Conservation (phyloP, 2,329 filamentous ascomycete species). For the Xylaria sp. region DNA sequence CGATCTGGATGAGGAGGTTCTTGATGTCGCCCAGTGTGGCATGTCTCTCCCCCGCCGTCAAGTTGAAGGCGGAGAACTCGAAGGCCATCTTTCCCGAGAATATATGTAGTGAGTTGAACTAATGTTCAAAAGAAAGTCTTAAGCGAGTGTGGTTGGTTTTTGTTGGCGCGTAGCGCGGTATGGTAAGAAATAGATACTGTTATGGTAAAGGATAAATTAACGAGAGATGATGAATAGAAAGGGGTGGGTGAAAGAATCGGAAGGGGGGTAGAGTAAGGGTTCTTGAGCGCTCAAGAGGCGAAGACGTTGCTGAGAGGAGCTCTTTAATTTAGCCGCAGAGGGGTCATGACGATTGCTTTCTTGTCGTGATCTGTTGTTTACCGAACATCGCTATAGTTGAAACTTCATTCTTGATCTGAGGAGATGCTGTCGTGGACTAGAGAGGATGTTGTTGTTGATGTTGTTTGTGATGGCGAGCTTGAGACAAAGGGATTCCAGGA, state of each 20-base stretch:
- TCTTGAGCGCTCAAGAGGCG: not conserved
- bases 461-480: not conserved
- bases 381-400: too few species aligned
- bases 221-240: not conserved
- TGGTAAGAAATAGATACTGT: not conserved
- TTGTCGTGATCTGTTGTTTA: too few species aligned
- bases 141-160: not conserved
- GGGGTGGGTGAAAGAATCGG: not conserved
- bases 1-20: constrained; percentile 6
- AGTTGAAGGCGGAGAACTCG: constrained; percentile 16
- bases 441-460: not conserved
- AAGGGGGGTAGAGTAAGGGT: not conserved
- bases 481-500: not conserved
- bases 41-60: constrained; percentile 18
- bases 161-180: not conserved
- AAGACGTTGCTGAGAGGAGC: not conserved
- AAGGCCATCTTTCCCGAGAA: constrained; percentile 8
- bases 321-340: not conserved
- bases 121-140: too few species aligned
- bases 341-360: not conserved
- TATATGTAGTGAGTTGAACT: too few species aligned
- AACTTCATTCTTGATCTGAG: too few species aligned
- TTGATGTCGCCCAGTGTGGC: constrained; percentile 12
- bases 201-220: not conserved
- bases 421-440: too few species aligned